These are phyloP conservation scores for Candida qinlingensis DNA, from an alignment of 805 yeast species.

Conservation along the genomic window DNA sequence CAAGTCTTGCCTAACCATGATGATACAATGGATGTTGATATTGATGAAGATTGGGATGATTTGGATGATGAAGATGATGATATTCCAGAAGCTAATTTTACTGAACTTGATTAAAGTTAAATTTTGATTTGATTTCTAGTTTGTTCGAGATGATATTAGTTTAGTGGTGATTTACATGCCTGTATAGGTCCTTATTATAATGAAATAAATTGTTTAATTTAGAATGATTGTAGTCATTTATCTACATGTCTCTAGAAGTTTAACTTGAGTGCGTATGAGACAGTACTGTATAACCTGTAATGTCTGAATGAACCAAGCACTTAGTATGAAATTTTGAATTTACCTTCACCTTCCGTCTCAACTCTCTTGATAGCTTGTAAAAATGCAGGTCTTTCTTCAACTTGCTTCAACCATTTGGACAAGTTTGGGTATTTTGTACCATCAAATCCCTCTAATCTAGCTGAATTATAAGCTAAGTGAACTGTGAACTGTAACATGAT, in stretches of 20 bases:
- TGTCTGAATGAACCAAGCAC: no score
- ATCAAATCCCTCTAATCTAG: constrained; percentile 10
- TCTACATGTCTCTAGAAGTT: no score
- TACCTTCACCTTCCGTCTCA: constrained; percentile 1
- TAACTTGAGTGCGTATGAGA: no score
- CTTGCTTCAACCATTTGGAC: constrained; percentile 21
- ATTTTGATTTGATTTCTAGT: not conserved
- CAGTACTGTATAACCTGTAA: no score
- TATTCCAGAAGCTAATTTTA: constrained; percentile 20
- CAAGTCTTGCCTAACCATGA: constrained; percentile 87
- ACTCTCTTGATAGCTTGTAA: constrained; percentile 41
- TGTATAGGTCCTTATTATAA: no score
- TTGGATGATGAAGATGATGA: constrained; percentile 52
- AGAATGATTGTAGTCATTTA: no score
- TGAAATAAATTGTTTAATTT: no score
- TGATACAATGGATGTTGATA: constrained; percentile 37
- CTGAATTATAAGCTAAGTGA: constrained; percentile 23
- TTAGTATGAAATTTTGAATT: not conserved
- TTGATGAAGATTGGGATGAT: constrained; percentile 54
- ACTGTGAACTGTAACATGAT: constrained; percentile 42
- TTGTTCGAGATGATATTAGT: no score
- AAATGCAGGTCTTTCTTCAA: constrained; percentile 24
- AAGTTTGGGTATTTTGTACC: constrained; percentile 24
- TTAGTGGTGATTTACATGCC: no score
- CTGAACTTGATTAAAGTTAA: not conserved